phyloP scores from a whole-genome alignment of 2,329 filamentous ascomycete species.

The Aureobasidium leucospermi region DNA sequence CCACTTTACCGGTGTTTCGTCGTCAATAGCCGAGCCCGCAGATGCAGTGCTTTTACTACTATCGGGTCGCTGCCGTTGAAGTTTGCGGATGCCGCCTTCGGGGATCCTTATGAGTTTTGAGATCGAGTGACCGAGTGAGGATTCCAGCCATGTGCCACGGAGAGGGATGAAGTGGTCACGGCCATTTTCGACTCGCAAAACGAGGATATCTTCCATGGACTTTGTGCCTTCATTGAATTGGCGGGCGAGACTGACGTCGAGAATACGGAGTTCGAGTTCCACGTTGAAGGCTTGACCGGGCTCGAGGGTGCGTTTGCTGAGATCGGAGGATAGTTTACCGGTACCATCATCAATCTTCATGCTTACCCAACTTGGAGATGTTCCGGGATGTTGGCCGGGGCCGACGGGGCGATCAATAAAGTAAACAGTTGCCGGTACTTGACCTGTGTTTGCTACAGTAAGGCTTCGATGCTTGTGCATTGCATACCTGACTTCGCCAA shows the following conservation, averaged over 20 bases:
- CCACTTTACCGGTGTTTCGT: conserved; percentile 50
- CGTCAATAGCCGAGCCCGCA: neutral
- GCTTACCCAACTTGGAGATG: conserved; percentile 60
- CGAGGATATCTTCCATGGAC: conserved; percentile 74
- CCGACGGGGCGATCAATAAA: conserved; percentile 66
- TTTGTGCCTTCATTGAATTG: conserved; percentile 62
- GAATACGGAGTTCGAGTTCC: conserved; percentile 60
- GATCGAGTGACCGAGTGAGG: conserved; percentile 77
- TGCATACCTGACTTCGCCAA: conserved; percentile 67
- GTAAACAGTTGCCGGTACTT: conserved; percentile 68
- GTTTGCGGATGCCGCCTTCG: conserved; percentile 66
- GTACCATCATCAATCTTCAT: conserved; percentile 34
- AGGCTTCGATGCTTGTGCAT: conserved; percentile 58
- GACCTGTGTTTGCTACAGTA: conserved; percentile 87
- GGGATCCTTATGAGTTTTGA: conserved; percentile 82
- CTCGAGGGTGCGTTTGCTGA: conserved; percentile 54
- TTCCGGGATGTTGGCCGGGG: conserved; percentile 35
- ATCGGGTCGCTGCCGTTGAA: conserved; percentile 49
- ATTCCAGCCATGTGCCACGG: conserved; percentile 69
- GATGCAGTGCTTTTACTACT: conserved; percentile 20
- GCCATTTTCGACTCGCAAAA: conserved; percentile 75
- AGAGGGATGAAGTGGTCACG: conserved; percentile 88
- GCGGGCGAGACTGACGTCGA: conserved; percentile 55
- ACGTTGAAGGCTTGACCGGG: conserved; percentile 77
- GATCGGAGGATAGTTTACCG: conserved; percentile 18